Conservation (phyloP, 495 filamentous ascomycete species). For the Aspergillus ellipticus region DNA sequence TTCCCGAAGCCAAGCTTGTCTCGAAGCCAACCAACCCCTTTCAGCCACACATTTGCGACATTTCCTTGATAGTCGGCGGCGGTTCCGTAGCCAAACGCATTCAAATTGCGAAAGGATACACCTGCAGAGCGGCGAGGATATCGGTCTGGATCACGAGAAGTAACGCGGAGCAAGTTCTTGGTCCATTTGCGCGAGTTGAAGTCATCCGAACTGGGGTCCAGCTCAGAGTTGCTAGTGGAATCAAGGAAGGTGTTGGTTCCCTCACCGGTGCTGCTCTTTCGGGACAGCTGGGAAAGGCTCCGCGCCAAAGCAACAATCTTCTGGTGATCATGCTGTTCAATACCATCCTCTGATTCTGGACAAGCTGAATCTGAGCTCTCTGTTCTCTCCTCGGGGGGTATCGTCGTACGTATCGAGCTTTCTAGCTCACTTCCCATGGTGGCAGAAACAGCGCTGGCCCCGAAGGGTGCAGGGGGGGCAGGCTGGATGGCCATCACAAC, state of each 20-base stretch:
- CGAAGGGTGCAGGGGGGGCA: slow-evolving; percentile 22
- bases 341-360: slow-evolving; percentile 19
- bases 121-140: slow-evolving; percentile 43
- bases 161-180: slow-evolving; percentile 38
- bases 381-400: slow-evolving; percentile 9
- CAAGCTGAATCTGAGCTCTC: slow-evolving; percentile 17
- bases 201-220: slow-evolving; percentile 38
- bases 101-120: slow-evolving; percentile 56
- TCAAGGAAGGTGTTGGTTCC: slow-evolving; percentile 45
- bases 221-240: slow-evolving; percentile 32
- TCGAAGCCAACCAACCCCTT: slow-evolving; percentile 42
- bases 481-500: slow-evolving; percentile 10
- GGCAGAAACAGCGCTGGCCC: slow-evolving; percentile 13
- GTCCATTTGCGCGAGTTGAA: slow-evolving; percentile 49
- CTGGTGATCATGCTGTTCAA: slow-evolving; percentile 23
- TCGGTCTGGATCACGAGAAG: slow-evolving; percentile 37
- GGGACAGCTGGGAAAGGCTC: slow-evolving; percentile 38
- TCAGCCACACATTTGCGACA: slow-evolving; percentile 61
- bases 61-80: slow-evolving; percentile 74
- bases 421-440: slow-evolving; percentile 1
- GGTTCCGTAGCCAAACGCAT: slow-evolving; percentile 68
- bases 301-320: slow-evolving; percentile 40
- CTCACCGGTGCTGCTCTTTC: slow-evolving; percentile 23
- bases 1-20: slow-evolving; percentile 47
- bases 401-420: slow-evolving; percentile 7